phyloP scores from a whole-genome alignment of 306 rosid genomes.

The cucumber (Cucumis sativus) region DNA sequence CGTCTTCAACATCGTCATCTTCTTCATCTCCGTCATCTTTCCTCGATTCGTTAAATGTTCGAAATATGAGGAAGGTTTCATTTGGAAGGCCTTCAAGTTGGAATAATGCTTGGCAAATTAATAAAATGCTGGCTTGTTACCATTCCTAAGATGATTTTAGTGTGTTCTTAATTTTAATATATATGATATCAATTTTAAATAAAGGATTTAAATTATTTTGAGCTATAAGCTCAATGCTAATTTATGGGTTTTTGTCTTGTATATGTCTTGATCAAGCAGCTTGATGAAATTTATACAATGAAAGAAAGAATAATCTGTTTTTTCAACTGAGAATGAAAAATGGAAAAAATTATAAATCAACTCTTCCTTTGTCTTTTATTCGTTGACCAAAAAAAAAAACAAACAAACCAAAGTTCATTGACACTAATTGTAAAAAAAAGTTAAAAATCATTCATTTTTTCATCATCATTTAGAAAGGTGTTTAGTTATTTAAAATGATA shows the following conservation, averaged over 20 bases:
- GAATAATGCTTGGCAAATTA: background rate
- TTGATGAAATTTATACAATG: background rate
- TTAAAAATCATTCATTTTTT: too few species aligned
- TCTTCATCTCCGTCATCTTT: background rate
- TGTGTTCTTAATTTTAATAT: background rate
- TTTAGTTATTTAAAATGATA: too few species aligned
- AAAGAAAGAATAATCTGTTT: background rate
- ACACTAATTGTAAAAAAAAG: too few species aligned
- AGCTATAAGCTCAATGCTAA: background rate
- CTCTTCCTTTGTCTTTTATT: too few species aligned
- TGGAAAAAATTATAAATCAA: too few species aligned
- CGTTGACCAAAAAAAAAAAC: too few species aligned
- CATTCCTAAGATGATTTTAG: background rate
- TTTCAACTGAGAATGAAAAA: background rate
- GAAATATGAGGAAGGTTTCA: background rate
- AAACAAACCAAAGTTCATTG: too few species aligned
- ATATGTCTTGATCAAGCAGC: background rate
- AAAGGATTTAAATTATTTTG: background rate
- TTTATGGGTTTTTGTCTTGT: background rate
- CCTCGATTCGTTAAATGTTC: background rate
- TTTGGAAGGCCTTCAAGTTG: background rate
- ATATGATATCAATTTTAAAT: background rate
- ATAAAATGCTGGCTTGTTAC: background rate
- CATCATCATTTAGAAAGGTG: too few species aligned
- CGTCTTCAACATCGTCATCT: background rate